Conservation (phyloP, 2,329 filamentous ascomycete genomes). For the Exophiala bonariae region DNA sequence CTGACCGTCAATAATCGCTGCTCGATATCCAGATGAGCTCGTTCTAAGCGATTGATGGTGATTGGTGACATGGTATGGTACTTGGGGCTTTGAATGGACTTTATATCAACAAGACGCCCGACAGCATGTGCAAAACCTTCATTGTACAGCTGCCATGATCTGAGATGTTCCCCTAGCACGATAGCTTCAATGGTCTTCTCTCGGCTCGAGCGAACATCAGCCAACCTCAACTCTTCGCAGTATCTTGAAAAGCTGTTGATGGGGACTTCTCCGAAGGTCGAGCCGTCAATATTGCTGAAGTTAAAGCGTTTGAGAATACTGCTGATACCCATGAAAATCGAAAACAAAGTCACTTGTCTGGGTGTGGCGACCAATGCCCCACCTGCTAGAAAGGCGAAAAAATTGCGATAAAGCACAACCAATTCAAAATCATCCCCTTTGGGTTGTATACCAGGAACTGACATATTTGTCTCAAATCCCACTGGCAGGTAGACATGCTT, state of each 20-base stretch:
- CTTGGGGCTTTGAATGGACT: conserved; percentile 67
- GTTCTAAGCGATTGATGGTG: conserved; percentile 78
- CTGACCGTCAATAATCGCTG: conserved; percentile 71
- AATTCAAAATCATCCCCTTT: conserved; percentile 55
- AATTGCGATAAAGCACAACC: conserved; percentile 60
- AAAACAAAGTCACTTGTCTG: conserved; percentile 55
- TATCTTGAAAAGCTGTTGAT: conserved; percentile 57
- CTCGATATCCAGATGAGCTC: conserved; percentile 76
- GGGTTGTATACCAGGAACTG: conserved; percentile 35
- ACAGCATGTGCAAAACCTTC: conserved; percentile 90
- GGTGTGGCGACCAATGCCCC: conserved; percentile 62
- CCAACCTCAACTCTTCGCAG: conserved; percentile 72
- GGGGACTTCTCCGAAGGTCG: conserved; percentile 63
- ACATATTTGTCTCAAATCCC: conserved; percentile 53
- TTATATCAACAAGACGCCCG: conserved; percentile 75
- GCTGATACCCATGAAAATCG: conserved; percentile 62
- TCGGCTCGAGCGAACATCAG: conserved; percentile 76
- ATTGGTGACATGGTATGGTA: conserved; percentile 68
- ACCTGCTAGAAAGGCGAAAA: conserved; percentile 64
- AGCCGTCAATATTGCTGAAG: conserved; percentile 63
- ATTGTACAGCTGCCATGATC: conserved; percentile 77
- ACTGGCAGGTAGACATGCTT: conserved; percentile 56
- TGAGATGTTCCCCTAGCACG: conserved; percentile 85
- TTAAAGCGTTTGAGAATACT: conserved; percentile 58
- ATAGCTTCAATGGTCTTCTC: conserved; percentile 89